A percentile compares a stretch with the other conserved stretches of the same genome.
These are phyloP conservation scores for Elasticomyces elasticus DNA, from an alignment of 495 filamentous ascomycete species.

Conservation along the genomic window DNA sequence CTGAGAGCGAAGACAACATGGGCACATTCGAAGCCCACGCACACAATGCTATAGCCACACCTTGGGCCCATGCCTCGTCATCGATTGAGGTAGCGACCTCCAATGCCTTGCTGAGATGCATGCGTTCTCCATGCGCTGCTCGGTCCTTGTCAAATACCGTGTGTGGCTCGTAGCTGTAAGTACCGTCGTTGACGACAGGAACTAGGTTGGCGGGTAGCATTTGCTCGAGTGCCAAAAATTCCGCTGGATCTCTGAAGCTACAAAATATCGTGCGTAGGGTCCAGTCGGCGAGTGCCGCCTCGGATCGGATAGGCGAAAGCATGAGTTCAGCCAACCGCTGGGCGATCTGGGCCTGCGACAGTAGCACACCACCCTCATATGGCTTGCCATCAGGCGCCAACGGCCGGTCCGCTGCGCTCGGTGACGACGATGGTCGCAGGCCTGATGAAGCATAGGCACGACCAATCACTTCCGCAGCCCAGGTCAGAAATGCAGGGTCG, in stretches of 20 bases:
- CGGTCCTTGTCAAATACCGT: background rate
- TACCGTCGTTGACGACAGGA: conserved; percentile 2
- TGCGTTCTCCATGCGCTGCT: background rate
- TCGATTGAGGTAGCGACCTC: background rate
- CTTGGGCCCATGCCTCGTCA: conserved; percentile 2
- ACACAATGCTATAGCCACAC: conserved; percentile 10
- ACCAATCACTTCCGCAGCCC: conserved; percentile 77
- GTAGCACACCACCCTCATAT: conserved; percentile 27
- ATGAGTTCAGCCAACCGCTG: background rate
- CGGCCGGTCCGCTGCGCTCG: background rate
- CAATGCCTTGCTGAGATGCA: background rate
- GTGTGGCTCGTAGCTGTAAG: conserved; percentile 13
- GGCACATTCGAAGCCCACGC: conserved; percentile 50
- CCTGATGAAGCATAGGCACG: conserved; percentile 59
- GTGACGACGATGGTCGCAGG: background rate
- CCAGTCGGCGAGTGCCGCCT: conserved; percentile 63
- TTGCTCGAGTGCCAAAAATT: conserved; percentile 21
- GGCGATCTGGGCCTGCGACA: conserved; percentile 32
- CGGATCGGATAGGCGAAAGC: background rate
- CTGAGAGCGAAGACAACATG: conserved; percentile 54
- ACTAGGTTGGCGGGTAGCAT: conserved; percentile 13
- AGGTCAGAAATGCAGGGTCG: conserved; percentile 50
- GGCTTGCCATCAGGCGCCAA: background rate
- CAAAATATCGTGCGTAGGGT: conserved; percentile 63
- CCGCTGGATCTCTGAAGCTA: conserved; percentile 31